Conservation (phyloP, 1,139 yeast genomes). For the Blastobotrys capitulatus region DNA sequence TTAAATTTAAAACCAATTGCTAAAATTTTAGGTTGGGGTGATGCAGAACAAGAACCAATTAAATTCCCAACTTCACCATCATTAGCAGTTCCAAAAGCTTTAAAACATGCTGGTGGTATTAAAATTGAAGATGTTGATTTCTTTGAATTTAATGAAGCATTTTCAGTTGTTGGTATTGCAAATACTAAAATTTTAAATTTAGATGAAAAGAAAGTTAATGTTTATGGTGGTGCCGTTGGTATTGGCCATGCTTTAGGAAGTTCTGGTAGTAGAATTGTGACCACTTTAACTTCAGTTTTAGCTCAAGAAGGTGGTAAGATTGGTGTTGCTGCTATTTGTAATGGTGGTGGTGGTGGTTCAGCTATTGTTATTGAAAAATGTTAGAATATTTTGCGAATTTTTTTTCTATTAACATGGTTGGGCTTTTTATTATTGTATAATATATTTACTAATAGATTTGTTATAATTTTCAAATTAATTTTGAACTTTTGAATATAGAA, state of each 20-base stretch:
- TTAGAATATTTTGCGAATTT: neutral
- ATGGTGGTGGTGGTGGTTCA: conserved; percentile 99
- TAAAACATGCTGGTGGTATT: conserved; percentile 73
- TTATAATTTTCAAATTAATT: too few relatives aligned
- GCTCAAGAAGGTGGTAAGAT: conserved; percentile 68
- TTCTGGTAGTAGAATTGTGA: conserved; percentile 93
- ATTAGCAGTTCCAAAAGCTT: conserved; percentile 89
- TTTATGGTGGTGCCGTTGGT: conserved; percentile 98
- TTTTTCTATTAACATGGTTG: too few relatives aligned
- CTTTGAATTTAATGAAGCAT: conserved; percentile 95
- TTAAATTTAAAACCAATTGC: conserved; percentile 85
- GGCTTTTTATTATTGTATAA: too few relatives aligned
- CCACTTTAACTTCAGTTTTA: conserved; percentile 73
- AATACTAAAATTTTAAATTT: conserved; percentile 70
- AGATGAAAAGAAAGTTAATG: conserved; percentile 69
- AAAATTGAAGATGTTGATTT: conserved; percentile 58
- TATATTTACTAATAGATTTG: too few relatives aligned
- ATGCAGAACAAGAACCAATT: conserved; percentile 90
- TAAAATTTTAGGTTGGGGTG: conserved; percentile 90
- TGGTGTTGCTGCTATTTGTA: conserved; percentile 95
- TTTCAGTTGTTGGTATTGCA: conserved; percentile 91
- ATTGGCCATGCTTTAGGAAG: conserved; percentile 97
- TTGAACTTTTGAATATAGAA: too few relatives aligned
- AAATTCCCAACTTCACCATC: conserved; percentile 96
- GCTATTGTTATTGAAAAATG: conserved; percentile 60